These are phyloP conservation scores for Heterobasidion irregulare DNA, from an alignment of 1,284 basidiomycete genomes.

Conservation along the genomic window DNA sequence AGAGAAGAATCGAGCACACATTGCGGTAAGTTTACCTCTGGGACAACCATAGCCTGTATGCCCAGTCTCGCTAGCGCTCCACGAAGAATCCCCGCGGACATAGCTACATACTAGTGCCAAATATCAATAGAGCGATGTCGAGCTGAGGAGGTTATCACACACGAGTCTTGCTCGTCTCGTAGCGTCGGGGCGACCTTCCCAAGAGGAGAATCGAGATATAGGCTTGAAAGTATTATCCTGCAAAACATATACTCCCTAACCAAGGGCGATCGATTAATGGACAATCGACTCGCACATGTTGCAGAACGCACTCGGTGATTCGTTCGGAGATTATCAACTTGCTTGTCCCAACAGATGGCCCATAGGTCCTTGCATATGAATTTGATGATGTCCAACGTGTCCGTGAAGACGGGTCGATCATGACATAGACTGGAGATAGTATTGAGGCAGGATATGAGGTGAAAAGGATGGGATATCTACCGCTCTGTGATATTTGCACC, in stretches of 20 bases:
- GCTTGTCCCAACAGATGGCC: constrained; percentile 83
- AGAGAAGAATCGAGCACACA: constrained; percentile 39
- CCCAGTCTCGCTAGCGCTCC: constrained; percentile 80
- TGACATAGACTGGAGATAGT: constrained; percentile 52
- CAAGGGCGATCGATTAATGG: neutral
- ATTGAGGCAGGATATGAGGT: neutral
- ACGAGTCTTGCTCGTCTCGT: constrained; percentile 68
- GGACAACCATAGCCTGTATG: constrained; percentile 61
- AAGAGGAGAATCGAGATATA: constrained; percentile 70
- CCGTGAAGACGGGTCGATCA: constrained; percentile 66
- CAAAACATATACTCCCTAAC: constrained; percentile 86
- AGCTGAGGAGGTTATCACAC: constrained; percentile 17
- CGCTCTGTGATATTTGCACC: constrained; percentile 82
- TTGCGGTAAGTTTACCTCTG: constrained; percentile 82
- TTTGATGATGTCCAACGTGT: constrained; percentile 88
- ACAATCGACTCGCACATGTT: neutral
- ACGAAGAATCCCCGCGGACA: constrained; percentile 75
- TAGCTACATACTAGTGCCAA: constrained; percentile 57
- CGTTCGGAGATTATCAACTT: constrained; percentile 91
- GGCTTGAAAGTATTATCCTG: constrained; percentile 90
- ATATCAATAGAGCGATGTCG: neutral
- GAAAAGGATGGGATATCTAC: constrained; percentile 32
- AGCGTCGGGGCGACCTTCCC: constrained; percentile 68
- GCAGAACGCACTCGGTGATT: constrained; percentile 71
- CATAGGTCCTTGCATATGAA: constrained; percentile 97